Evolutionary conservation across 495 filamentous ascomycete species (phyloP).

Genomic region (Polyplosphaeria fusca): DNA sequence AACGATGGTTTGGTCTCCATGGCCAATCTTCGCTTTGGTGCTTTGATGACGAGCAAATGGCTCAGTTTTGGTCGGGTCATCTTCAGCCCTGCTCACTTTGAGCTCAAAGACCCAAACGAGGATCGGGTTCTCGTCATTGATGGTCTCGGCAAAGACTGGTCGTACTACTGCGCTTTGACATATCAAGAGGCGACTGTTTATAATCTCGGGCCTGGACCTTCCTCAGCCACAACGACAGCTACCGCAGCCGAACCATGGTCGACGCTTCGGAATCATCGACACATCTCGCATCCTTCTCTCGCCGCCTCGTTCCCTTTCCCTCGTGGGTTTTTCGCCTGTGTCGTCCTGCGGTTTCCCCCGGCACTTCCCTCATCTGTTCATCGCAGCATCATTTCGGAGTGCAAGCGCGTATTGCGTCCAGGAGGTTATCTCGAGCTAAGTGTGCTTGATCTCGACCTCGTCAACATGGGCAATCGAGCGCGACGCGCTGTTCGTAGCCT

Average conservation of each 20-base stretch:
- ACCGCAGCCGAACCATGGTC: slow-evolving; percentile 56
- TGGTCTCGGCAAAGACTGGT: slow-evolving; percentile 92
- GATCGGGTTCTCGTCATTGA: slow-evolving; percentile 81
- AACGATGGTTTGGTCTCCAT: slow-evolving; percentile 63
- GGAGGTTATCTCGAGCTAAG: slow-evolving; percentile 72
- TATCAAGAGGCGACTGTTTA: slow-evolving; percentile 85
- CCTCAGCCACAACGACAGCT: slow-evolving; percentile 39
- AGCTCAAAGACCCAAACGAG: slow-evolving; percentile 55
- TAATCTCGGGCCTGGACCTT: slow-evolving; percentile 61
- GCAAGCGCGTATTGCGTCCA: slow-evolving; percentile 83
- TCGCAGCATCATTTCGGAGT: slow-evolving; percentile 77
- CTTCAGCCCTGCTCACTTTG: slow-evolving; percentile 86
- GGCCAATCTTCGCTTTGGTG: slow-evolving; percentile 79
- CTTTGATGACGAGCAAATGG: slow-evolving; percentile 78
- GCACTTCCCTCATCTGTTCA: slow-evolving; percentile 71
- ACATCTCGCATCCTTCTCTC: slow-evolving; percentile 69
- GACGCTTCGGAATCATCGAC: slow-evolving; percentile 57
- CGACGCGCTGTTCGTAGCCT: slow-evolving; percentile 72
- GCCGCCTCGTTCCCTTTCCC: slow-evolving; percentile 79
- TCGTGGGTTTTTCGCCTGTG: slow-evolving; percentile 74
- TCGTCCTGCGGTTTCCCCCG: slow-evolving; percentile 84
- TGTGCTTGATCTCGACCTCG: slow-evolving; percentile 43
- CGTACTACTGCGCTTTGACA: slow-evolving; percentile 90
- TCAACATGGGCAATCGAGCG: slow-evolving; percentile 55
- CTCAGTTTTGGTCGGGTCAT: slow-evolving; percentile 92